Base-by-base conservation (phyloP, 139 green algal genomes). In the Haematococcus lacustris region DNA sequence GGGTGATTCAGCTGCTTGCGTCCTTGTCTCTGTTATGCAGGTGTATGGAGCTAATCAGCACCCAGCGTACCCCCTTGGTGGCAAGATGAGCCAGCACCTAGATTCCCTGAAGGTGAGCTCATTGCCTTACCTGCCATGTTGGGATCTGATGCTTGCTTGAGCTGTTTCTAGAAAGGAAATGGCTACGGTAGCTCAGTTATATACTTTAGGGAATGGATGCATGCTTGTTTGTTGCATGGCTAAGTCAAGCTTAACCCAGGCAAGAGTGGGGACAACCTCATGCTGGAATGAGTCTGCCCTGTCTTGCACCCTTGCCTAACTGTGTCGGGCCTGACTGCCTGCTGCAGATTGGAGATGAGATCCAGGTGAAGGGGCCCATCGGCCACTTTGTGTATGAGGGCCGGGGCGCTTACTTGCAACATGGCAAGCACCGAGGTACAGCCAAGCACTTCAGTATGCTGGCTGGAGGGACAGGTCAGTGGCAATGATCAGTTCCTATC, bases 281-380 rank as follows among this genome's bases (percentile, higher is more conserved):
- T n/a, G n/a, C n/a, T n/a, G n/a, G n/a, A n/a, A n/a, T n/a, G n/a
- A n/a, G n/a, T n/a, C n/a, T n/a, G n/a, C n/a, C n/a, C n/a, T n/a
- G n/a, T n/a, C n/a, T n/a, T n/a, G n/a, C n/a, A n/a, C n/a, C n/a
- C n/a, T n/a, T n/a, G n/a, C n/a, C n/a, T n/a, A n/a, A n/a, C n/a
- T n/a, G n/a, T n/a, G n/a, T n/a, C n/a, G 47, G 47, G 13, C 47
- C 47, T 21, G 21, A 13, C 13, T 57, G 47, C 47, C 47, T 57
- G 30, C 60, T 66, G 21, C 60, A 74, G 0, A 78, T 98, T 7
- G 95, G 95, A 0, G 94, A 98, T 81, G 85, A n/a, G 7, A 89
- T 98, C 13, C 86, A 96, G 35, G 88, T 96, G 47, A 97, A 96
- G 85, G 95, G 95, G 1, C 95, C 95, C 1, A 71, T 96, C n/a